Evolutionary conservation across 2,329 filamentous ascomycete genomes (phyloP).

Genomic region (Xylariomycetidae sp.): DNA sequence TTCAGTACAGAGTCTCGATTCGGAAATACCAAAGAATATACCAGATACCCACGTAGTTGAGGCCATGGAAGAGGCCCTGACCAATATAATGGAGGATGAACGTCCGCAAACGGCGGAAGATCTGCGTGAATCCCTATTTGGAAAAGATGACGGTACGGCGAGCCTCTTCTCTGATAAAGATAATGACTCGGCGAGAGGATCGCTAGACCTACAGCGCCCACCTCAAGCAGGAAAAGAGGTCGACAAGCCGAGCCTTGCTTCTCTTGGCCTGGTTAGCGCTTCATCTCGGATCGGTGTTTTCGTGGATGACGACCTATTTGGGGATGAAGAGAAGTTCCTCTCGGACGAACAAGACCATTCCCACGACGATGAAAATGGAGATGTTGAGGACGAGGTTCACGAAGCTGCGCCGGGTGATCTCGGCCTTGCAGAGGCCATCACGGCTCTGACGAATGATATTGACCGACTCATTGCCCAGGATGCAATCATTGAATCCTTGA

Average conservation of each 20-base stretch:
- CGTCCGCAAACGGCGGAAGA: slow-evolving; percentile 60
- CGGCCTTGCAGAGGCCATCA: slow-evolving; percentile 88
- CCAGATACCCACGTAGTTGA: slow-evolving; percentile 80
- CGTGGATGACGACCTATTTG: slow-evolving; percentile 87
- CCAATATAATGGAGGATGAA: slow-evolving; percentile 83
- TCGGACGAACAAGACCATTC: slow-evolving; percentile 81
- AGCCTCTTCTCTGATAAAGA: slow-evolving; percentile 50
- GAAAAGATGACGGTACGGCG: slow-evolving; percentile 45
- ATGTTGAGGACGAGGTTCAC: slow-evolving; percentile 77
- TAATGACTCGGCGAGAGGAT: slow-evolving; percentile 47
- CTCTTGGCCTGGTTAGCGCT: slow-evolving; percentile 82
- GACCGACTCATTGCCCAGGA: slow-evolving; percentile 85
- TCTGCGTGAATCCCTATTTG: slow-evolving; percentile 63
- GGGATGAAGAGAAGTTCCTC: slow-evolving; percentile 78
- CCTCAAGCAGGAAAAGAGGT: slow-evolving; percentile 35
- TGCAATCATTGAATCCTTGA: slow-evolving; percentile 84
- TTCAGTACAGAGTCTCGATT: slow-evolving; percentile 76
- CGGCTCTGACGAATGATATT: slow-evolving; percentile 81
- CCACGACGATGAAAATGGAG: slow-evolving; percentile 50
- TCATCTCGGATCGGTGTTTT: slow-evolving; percentile 90
- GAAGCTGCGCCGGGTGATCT: slow-evolving; percentile 93
- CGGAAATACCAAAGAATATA: slow-evolving; percentile 56
- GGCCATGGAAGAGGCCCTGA: slow-evolving; percentile 88
- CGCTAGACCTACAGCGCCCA: slow-evolving; percentile 31
- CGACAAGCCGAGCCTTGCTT: slow-evolving; percentile 82